These are phyloP conservation scores for Diaporthe sp. DNA, from an alignment of 2,329 filamentous ascomycete genomes.

Conservation along the genomic window DNA sequence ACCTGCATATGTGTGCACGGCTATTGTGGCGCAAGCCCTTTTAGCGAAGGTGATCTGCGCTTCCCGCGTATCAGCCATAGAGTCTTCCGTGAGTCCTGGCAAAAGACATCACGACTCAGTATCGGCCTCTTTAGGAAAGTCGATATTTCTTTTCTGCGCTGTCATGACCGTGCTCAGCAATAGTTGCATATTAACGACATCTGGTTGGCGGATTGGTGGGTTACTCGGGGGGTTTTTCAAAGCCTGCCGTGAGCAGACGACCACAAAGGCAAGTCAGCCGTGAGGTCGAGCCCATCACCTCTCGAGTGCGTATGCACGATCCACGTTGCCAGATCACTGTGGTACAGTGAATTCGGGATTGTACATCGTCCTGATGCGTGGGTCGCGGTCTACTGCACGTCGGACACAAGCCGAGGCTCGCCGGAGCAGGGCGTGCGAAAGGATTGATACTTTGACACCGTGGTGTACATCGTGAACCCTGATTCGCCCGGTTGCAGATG, in stretches of 20 bases:
- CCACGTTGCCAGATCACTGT: not conserved
- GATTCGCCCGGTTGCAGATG: not conserved
- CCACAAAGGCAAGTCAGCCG: not conserved
- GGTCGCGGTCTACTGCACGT: not conserved
- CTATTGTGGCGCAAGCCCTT: conserved; percentile 11
- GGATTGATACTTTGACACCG: conserved; percentile 18
- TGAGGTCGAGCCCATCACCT: not conserved
- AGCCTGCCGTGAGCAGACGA: not conserved
- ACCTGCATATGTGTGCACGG: conserved; percentile 25
- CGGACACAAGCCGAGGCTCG: conserved; percentile 30
- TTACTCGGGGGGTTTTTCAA: not conserved
- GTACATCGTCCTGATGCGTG: conserved; percentile 11
- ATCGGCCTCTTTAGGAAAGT: not conserved
- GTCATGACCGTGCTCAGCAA: not conserved
- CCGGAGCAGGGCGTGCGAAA: not conserved
- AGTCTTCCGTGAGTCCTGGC: not conserved
- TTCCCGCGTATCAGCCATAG: not conserved
- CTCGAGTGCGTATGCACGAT: conserved; percentile 8
- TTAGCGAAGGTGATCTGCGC: not conserved
- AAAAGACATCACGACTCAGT: not conserved
- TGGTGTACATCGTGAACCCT: conserved; percentile 1
- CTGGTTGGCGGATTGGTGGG: not conserved
- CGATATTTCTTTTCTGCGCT: not conserved
- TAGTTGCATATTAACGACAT: not conserved
- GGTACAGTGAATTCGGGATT: not conserved